Evolutionary conservation across 441 rosid species (phyloP), one percentile per base, ranked within the genome.

Genomic region (Jatropha multifida): DNA sequence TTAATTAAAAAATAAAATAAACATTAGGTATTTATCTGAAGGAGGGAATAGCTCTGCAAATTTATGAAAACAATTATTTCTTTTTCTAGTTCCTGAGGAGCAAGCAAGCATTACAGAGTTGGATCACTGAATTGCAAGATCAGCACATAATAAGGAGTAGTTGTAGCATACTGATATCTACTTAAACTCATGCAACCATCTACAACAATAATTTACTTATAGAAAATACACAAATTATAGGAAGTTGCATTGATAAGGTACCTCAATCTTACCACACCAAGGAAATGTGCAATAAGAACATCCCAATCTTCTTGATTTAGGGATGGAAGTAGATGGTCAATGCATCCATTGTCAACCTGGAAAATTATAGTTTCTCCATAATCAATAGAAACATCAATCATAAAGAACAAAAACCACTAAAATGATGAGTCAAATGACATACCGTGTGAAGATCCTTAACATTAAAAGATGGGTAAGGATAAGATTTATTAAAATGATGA

Each of bases 341-440:
- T 88, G 87, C 99, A 96, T 81, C 99, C 99, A 49, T 90, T 89
- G 78, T 96, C 98, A 60, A 94, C 99, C 98, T 96, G 84, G 61
- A 75, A 72, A 12, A 72, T 48, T 56, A 12, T 54, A 51, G 2
- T 18, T 56, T 63, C 37, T 27, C 51, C 41, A 51, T 32, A 59
- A 18, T 18, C 8, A 15, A 48, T 40, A 4, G 15, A 63, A 64
- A 18, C 13, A 62, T 32, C 26, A 20, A 37, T 52, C 20, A 20
- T 7, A 12, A 26, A 76, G 40, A 55, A 48, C 11, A 37, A 48
- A 18, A 13, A 15, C 14, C 13, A 59, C 1, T 2, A 55, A 48
- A n/a, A 7, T 4, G 0, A 27, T 61, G 49, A 26, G 37, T 59
- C 18, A n/a, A 54, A 81, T 48, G 17, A 67, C 88, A 78, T 86